Evolutionary conservation across 306 rosid species (phyloP).

Genomic region (Biancaea sappan): DNA sequence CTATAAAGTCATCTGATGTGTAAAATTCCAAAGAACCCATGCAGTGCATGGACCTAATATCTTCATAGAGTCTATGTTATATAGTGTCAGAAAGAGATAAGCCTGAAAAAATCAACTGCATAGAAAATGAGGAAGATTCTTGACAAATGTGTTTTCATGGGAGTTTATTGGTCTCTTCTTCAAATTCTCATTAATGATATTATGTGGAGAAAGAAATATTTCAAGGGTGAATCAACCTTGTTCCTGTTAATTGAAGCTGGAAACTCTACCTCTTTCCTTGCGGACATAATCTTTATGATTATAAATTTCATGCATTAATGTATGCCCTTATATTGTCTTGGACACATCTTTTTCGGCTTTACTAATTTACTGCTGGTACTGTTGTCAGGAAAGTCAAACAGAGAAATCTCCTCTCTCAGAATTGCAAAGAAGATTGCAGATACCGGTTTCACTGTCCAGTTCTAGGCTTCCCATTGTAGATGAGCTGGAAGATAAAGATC

Average conservation of each 20-base stretch:
- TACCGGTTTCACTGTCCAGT: slow-evolving; percentile 61
- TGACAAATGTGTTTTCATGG: not conserved
- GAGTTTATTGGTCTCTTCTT: not conserved
- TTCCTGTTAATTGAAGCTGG: not conserved
- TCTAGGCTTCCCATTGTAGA: slow-evolving; percentile 58
- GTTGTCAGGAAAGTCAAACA: slow-evolving; percentile 58
- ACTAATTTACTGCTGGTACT: slow-evolving; percentile 19
- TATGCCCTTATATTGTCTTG: slow-evolving; percentile 3
- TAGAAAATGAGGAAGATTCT: not conserved
- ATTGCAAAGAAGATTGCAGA: slow-evolving; percentile 65
- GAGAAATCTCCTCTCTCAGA: slow-evolving; percentile 66
- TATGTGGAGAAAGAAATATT: not conserved
- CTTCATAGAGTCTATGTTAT: too few species aligned
- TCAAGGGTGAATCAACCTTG: not conserved
- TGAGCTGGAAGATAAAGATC: slow-evolving; percentile 73
- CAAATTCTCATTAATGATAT: not conserved
- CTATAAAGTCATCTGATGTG: not conserved
- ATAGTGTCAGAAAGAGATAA: too few species aligned
- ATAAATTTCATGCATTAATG: slow-evolving; percentile 12
- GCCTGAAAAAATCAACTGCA: not conserved
- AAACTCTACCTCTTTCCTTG: not conserved
- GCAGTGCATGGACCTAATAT: too few species aligned
- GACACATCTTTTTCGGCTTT: slow-evolving; percentile 13
- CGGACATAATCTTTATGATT: not conserved
- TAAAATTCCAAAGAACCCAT: too few species aligned